phyloP scores from a whole-genome alignment of 2,329 filamentous ascomycete species.

The Aspergillus sp. region DNA sequence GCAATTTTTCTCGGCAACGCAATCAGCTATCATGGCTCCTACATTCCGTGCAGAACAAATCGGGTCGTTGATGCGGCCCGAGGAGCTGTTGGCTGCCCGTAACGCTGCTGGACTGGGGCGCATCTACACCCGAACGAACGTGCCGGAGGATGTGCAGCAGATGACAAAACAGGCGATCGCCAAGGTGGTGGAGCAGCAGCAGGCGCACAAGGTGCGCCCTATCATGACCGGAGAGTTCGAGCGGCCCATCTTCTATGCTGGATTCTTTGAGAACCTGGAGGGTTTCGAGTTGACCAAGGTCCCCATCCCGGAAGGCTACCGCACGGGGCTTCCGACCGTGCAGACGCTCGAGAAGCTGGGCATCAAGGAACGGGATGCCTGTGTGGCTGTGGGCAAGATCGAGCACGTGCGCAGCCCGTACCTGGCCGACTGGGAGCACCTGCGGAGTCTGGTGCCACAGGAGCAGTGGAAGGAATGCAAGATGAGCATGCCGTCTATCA shows the following conservation, averaged over 20 bases:
- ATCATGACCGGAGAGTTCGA: constrained; percentile 28
- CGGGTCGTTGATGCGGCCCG: constrained; percentile 27
- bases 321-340: neutral
- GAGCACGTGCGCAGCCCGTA: constrained; percentile 28
- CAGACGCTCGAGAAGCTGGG: neutral
- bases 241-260: constrained; percentile 26
- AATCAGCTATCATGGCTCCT: neutral
- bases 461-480: constrained; percentile 61
- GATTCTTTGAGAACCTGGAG: constrained; percentile 26
- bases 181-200: constrained; percentile 21
- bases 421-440: constrained; percentile 53
- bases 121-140: neutral
- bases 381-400: constrained; percentile 7
- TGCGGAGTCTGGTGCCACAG: constrained; percentile 54
- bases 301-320: constrained; percentile 5
- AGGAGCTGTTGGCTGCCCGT: constrained; percentile 21
- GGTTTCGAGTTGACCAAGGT: constrained; percentile 19
- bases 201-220: constrained; percentile 20
- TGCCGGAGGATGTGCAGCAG: constrained; percentile 6
- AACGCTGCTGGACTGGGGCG: constrained; percentile 5
- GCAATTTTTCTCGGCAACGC: no score
- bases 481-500: constrained; percentile 61
- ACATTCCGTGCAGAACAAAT: constrained; percentile 29
- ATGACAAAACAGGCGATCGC: constrained; percentile 19
- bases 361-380: neutral